Evolutionary conservation across 164 flowering plant genomes (phyloP), one percentile per base, ranked within the genome.

Genomic region (Magnolia kwangsiensis): DNA sequence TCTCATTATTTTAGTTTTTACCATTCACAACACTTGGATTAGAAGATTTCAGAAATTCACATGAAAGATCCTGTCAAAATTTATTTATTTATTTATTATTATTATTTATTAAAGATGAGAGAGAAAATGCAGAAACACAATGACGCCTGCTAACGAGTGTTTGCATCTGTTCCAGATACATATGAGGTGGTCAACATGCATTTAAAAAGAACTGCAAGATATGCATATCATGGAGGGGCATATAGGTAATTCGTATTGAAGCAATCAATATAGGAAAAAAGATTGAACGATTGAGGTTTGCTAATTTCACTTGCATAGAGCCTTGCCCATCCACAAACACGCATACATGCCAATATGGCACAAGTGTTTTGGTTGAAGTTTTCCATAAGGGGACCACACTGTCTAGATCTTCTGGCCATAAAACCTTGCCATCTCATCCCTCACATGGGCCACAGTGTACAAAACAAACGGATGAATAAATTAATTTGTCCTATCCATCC

Each of bases 11-110:
- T 50, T 23, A 49, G 29, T 16, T 66, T 13, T 2, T 3, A 37
- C 7, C 4, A 37, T 70, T 37, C 81, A 92, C 88, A 85, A 75
- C 10, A 78, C 65, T 76, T 80, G 21, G 72, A 63, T 19, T 49
- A 68, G 18, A 66, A 20, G 10, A 55, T 50, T 18, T 20, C 45
- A 55, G 64, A 45, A 14, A 63, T 63, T 63, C 65, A 63, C 19
- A 63, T 63, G 5, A n/a, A n/a, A 63, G 65, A 4, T 16, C 20
- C 68, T 23, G 24, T 23, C 24, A 23, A 23, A 23, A 23, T 23
- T 23, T 23, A 23, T 23, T 23, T 23, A 23, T 23, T 23, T 23
- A 23, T 23, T 23, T 23, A 0, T 23, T 23, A 23, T 23, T 23
- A n/a, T 23, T 23, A 23, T 23, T 23, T 23, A 23, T 23, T 23